Evolutionary conservation across 1,284 basidiomycete species (phyloP).

Genomic region (Meripilus lineatus): DNA sequence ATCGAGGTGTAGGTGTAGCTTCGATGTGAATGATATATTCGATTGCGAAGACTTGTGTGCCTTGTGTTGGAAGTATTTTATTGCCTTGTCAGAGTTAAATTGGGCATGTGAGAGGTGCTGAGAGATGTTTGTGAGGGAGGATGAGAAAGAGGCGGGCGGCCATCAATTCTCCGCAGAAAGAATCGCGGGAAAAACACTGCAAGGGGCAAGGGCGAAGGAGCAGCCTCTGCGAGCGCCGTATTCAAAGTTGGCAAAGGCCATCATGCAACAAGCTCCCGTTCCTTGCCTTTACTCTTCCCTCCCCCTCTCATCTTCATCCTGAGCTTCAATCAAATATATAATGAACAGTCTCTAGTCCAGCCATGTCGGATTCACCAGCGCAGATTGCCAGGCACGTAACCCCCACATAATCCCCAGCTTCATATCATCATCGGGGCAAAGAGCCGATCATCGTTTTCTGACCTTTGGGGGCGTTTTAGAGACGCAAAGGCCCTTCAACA

Average conservation of each 20-base stretch:
- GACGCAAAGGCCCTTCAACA: slow-evolving; percentile 69
- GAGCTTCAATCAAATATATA: neutral
- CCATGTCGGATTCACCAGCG: slow-evolving; percentile 6
- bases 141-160: no score
- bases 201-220: no score
- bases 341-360: slow-evolving; percentile 6
- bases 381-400: slow-evolving; percentile 7
- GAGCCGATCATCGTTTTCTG: neutral
- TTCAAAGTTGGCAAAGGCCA: neutral
- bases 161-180: no score
- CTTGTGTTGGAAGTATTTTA: no score
- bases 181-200: no score
- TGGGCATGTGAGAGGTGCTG: no score
- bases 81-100: no score
- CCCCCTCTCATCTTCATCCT: neutral
- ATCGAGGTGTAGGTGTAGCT: no score
- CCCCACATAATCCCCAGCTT: neutral
- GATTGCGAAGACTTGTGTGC: no score
- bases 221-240: no score
- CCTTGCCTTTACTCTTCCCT: neutral
- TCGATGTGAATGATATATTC: no score
- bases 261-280: neutral
- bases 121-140: no score
- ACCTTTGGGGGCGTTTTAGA: slow-evolving; percentile 33
- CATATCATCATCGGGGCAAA: neutral